phyloP scores from a whole-genome alignment of 192 early-diverging fungal species.

The Diversispora epigaea region DNA sequence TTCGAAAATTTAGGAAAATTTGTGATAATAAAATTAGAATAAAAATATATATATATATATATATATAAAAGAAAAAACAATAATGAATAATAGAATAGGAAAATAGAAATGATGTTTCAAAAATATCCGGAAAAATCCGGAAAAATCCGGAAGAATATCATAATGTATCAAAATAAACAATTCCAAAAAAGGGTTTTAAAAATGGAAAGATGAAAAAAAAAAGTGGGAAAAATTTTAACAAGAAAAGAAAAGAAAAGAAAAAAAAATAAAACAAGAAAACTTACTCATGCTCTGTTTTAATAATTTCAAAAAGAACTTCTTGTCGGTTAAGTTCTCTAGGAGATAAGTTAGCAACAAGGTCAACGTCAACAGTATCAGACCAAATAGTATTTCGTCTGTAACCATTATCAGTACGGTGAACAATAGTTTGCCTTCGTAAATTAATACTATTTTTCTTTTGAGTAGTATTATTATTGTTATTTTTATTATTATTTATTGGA shows the following conservation, averaged over 20 bases:
- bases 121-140: no score
- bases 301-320: constrained; percentile 80
- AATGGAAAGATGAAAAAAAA: no score
- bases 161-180: no score
- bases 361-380: constrained; percentile 28
- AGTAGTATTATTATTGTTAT: neutral
- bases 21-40: neutral
- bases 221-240: no score
- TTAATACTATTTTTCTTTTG: neutral
- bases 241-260: neutral
- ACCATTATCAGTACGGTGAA: constrained; percentile 25
- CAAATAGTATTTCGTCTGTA: constrained; percentile 27
- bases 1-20: neutral
- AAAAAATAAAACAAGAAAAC: neutral
- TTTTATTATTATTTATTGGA: neutral
- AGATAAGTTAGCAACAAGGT: constrained; percentile 38
- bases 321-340: constrained; percentile 70
- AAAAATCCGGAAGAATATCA: no score
- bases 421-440: neutral
- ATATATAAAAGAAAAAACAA: no score
- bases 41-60: no score
- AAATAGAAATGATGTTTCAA: no score
- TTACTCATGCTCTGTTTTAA: constrained; percentile 61
- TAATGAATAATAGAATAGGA: no score
- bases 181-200: no score